phyloP scores from a whole-genome alignment of 2,329 filamentous ascomycete genomes.

The Cladosporium sp. region DNA sequence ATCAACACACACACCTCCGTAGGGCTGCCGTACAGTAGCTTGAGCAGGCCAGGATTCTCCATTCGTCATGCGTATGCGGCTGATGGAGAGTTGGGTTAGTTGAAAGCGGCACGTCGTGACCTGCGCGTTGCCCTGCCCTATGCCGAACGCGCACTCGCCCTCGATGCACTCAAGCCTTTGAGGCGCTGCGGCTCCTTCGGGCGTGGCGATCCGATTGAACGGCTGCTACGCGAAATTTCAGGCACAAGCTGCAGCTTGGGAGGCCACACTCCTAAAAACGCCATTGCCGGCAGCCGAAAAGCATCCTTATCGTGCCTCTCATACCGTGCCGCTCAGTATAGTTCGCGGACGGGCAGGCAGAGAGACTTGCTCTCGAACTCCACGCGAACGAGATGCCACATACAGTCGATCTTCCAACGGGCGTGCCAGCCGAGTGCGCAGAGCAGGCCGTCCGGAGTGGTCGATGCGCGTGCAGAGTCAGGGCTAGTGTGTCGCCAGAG shows the following conservation, averaged over 20 bases:
- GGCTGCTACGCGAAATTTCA: slow-evolving; percentile 17
- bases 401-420: slow-evolving; percentile 9
- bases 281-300: slow-evolving; percentile 12
- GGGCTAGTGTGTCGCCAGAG: slow-evolving; percentile 15
- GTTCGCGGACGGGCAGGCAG: not conserved
- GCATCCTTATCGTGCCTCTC: not conserved
- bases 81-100: not conserved
- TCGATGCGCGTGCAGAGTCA: slow-evolving; percentile 20
- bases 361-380: not conserved
- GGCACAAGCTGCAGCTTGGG: slow-evolving; percentile 1
- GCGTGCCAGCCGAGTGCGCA: not conserved
- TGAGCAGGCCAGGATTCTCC: not conserved
- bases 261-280: not conserved
- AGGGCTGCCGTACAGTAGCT: not conserved
- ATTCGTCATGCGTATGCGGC: slow-evolving; percentile 11
- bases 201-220: slow-evolving; percentile 6
- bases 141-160: slow-evolving; percentile 1
- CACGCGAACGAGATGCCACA: not conserved
- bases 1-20: not conserved
- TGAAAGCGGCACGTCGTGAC: slow-evolving; percentile 3
- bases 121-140: slow-evolving; percentile 9
- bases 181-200: slow-evolving; percentile 16
- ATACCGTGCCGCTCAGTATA: not conserved
- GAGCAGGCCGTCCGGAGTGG: slow-evolving; percentile 15
- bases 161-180: slow-evolving; percentile 9